Evolutionary conservation across 495 filamentous ascomycete species (phyloP).

Genomic region (Aspergillus sparsus): DNA sequence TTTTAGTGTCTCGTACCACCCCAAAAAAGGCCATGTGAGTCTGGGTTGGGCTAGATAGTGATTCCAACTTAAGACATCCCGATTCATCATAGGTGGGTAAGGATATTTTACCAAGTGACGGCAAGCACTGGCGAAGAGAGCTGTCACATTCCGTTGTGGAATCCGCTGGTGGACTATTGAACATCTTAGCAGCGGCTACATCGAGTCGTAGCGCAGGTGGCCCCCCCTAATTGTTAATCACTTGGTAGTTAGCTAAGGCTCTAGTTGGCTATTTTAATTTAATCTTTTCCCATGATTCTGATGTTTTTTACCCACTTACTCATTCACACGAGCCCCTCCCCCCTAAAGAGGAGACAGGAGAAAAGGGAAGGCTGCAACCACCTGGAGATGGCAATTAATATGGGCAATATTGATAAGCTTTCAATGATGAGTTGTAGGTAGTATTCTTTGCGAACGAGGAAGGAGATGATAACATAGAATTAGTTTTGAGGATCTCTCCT

Average conservation of each 20-base stretch:
- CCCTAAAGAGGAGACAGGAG: too few relatives aligned
- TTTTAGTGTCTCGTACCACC: background rate
- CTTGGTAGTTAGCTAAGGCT: slow-evolving; percentile 5
- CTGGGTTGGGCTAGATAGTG: background rate
- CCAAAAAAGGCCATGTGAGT: slow-evolving; percentile 2
- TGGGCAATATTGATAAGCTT: too few relatives aligned
- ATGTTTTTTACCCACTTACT: too few relatives aligned
- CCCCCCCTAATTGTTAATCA: background rate
- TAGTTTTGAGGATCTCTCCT: background rate
- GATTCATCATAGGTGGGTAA: background rate
- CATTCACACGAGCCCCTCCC: too few relatives aligned
- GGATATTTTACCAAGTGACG: slow-evolving; percentile 7
- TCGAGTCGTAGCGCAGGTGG: background rate
- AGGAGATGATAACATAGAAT: too few relatives aligned
- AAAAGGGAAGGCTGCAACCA: too few relatives aligned
- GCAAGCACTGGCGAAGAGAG: slow-evolving; percentile 11
- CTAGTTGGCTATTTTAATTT: background rate
- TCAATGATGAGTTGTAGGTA: too few relatives aligned
- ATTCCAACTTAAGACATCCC: background rate
- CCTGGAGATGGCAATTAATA: too few relatives aligned
- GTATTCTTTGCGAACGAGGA: too few relatives aligned
- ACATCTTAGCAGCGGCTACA: slow-evolving; percentile 7
- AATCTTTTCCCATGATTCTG: background rate
- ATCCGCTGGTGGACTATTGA: slow-evolving; percentile 19
- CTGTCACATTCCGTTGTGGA: slow-evolving; percentile 20